These are phyloP conservation scores for Fusarium xyrophilum DNA, from an alignment of 2,329 filamentous ascomycete species.

Conservation along the genomic window DNA sequence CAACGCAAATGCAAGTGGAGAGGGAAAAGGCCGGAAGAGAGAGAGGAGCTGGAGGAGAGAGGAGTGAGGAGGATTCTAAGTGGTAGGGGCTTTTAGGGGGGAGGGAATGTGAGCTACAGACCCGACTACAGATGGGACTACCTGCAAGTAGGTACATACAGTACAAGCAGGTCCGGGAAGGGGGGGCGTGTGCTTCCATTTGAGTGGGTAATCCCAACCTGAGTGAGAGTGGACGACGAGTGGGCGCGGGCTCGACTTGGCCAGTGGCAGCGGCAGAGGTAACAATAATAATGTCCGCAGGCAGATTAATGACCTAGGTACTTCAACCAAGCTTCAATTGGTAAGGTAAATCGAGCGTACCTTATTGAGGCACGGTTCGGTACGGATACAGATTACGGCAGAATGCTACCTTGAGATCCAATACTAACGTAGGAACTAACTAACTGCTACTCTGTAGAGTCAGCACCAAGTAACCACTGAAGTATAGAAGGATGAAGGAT, in stretches of 20 bases:
- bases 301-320: slow-evolving; percentile 8
- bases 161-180: background rate
- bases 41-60: slow-evolving; percentile 38
- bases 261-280: slow-evolving; percentile 19
- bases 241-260: slow-evolving; percentile 31
- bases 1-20: slow-evolving; percentile 45
- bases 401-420: background rate
- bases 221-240: slow-evolving; percentile 16
- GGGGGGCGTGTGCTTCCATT: slow-evolving; percentile 39
- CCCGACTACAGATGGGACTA: slow-evolving; percentile 14
- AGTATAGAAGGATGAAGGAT: background rate
- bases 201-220: slow-evolving; percentile 27
- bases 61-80: slow-evolving; percentile 38
- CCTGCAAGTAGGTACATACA: background rate
- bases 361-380: background rate
- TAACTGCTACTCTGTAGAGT: background rate
- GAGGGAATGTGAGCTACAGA: slow-evolving; percentile 44
- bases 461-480: background rate
- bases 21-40: slow-evolving; percentile 43
- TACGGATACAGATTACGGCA: background rate
- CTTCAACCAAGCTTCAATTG: background rate
- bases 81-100: slow-evolving; percentile 36
- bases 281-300: slow-evolving; percentile 9
- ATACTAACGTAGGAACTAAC: background rate
- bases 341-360: background rate